Conservation (phyloP, 2,329 filamentous ascomycete species). For the Sarocladium brachiariae region DNA sequence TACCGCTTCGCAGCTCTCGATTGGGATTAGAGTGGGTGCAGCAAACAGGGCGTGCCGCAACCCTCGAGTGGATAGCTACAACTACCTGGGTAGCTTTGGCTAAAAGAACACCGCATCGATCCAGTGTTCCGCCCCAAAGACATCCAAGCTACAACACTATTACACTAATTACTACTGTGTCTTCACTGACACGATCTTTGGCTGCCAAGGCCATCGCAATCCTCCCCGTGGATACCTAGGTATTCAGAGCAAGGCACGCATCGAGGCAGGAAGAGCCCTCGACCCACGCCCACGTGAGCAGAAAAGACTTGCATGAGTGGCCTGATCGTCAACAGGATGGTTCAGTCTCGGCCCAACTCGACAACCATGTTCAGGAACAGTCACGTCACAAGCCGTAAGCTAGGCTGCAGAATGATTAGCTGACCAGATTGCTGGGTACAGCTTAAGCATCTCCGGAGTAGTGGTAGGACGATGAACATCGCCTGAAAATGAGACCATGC, state of each 20-base stretch:
- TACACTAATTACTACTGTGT: no score
- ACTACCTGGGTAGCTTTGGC: slow-evolving; percentile 7
- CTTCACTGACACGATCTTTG: background rate
- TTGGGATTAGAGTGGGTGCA: background rate
- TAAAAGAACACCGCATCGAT: background rate
- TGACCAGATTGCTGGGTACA: slow-evolving; percentile 3
- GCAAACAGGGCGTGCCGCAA: background rate
- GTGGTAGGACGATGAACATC: no score
- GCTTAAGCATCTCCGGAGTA: background rate
- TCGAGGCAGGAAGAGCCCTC: background rate
- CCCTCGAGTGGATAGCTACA: no score
- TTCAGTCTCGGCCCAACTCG: slow-evolving; percentile 5
- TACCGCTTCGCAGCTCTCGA: slow-evolving; percentile 2
- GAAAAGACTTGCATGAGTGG: background rate
- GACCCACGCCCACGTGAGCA: background rate
- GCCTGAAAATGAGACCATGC: no score
- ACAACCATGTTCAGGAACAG: background rate
- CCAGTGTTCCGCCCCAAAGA: background rate
- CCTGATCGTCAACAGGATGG: background rate
- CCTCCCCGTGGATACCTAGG: no score
- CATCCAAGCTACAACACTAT: no score
- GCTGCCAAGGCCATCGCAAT: background rate
- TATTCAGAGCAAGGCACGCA: no score
- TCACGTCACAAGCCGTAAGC: slow-evolving; percentile 1
- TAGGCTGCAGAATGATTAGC: background rate